Evolutionary conservation across 2,329 filamentous ascomycete species (phyloP), one percentile per base, ranked within the genome.

Genomic region (Aspergillus awamori): DNA sequence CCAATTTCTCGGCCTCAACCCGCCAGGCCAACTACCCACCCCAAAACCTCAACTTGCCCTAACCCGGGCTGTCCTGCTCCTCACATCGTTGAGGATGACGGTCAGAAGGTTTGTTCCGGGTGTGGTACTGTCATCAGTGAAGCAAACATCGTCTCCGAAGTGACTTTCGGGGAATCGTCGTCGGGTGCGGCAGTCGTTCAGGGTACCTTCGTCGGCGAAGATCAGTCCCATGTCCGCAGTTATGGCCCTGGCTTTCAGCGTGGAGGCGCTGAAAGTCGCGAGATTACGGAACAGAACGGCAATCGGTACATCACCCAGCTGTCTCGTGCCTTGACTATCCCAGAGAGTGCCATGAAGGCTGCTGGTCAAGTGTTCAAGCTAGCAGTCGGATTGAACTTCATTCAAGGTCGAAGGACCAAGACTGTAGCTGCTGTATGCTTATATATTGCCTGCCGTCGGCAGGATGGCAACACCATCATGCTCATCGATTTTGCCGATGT

Each of bases 401-500:
- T 93, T 28, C 90, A 95, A 76, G 95, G 95, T 67, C 91, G 95
- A 60, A 89, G 90, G 17, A 89, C 93, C 53, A 87, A 90, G 64
- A 92, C 90, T 57, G 93, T 98, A 8, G 90, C 91, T 28, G 92
- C 92, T n/a, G 91, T 96, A 28, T 94, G 91, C 72, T 83, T 99
- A 30, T 99, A 98, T 69, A 89, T 92, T 58, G 92, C 92, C 13
- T 96, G 92, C 72, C 88, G 95, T 63, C 87, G 89, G 57, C 87
- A 91, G 63, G 86, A 87, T 47, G 88, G 89, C 24, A 96, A 95
- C 73, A 90, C 89, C 45, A 84, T 95, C 67, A 93, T 99, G 89
- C 84, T 99, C 47, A 98, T 99, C 74, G 95, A 99, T 74, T 87
- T 99, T 72, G 92, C 95, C 11, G 95, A 99, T 73, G 84, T 94